These are phyloP conservation scores for Mucor indicus DNA, from an alignment of 371 early-diverging fungal genomes.

Conservation along the genomic window DNA sequence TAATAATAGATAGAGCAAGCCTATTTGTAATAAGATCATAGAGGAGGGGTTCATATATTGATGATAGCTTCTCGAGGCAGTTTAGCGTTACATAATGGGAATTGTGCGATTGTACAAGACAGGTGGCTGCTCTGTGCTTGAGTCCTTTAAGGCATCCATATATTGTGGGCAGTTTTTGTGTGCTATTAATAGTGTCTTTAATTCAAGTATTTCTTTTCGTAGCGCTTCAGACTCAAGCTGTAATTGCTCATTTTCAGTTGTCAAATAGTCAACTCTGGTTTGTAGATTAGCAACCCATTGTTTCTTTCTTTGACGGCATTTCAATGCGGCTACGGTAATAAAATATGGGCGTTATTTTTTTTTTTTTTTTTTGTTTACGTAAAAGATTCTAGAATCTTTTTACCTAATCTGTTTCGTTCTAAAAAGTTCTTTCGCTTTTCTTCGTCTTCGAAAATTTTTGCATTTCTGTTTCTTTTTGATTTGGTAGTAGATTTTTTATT, in stretches of 20 bases:
- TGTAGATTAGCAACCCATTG: slow-evolving; percentile 81
- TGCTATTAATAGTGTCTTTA: slow-evolving; percentile 31
- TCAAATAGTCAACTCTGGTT: slow-evolving; percentile 66
- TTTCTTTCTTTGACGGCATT: slow-evolving; percentile 89
- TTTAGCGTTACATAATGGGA: no score
- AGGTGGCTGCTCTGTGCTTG: no score
- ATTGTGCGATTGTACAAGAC: no score
- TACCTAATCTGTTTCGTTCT: slow-evolving; percentile 81
- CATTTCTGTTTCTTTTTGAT: neutral
- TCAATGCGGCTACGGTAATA: slow-evolving; percentile 81
- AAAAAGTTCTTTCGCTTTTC: slow-evolving; percentile 77
- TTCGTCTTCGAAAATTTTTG: slow-evolving; percentile 39
- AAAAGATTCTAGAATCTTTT: no score
- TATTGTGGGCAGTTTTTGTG: slow-evolving; percentile 56
- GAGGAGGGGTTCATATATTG: no score
- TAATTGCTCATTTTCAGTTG: slow-evolving; percentile 70
- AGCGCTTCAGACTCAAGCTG: slow-evolving; percentile 62
- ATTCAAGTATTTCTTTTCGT: slow-evolving; percentile 69
- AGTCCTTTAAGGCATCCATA: no score
- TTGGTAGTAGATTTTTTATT: neutral
- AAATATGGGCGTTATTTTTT: neutral
- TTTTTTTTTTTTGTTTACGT: neutral
- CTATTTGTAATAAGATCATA: no score
- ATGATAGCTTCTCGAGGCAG: neutral
- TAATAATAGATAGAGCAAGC: no score